Base-by-base conservation (phyloP, 306 rosid genomes). In the Trifolium dubium region DNA sequence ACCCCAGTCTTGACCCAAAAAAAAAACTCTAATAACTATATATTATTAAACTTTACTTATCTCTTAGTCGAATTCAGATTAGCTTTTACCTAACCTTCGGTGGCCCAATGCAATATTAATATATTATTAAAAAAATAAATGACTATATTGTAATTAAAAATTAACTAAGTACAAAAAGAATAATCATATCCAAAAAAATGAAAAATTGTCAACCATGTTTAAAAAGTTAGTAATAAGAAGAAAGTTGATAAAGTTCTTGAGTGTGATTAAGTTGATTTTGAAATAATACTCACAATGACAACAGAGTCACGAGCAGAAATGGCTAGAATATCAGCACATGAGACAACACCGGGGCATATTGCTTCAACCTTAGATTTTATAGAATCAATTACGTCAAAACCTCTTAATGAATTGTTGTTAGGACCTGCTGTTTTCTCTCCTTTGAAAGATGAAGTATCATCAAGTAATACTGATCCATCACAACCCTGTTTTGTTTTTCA, bases 301-400 rank as follows among this genome's bases (percentile, higher is more conserved):
- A 88, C 89, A 3, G 98, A 87, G 62, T 93, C 98, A 5, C 97
- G 98, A 81, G 98, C 81, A 64, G 97, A 83, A 71, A 92, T 86
- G 79, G 95, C 74, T 34, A 92, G 10, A 53, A 92, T 90, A 82
- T 92, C 98, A 77, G 96, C 95, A 72, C 98, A 92, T 0, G 96
- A 90, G 14, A 90, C 98, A 0, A 88, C 86, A 41, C 92, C 78
- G 0, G 91, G 96, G 28, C 98, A 92, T 14, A 5, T 12, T 41
- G 69, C 47, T 64, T 92, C 92, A 2, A 90, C 81, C 44, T 76
- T 31, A 2, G 87, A 75, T 71, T 92, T 92, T 0, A 92, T 87
- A 11, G 46, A 74, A 65, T 90, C 91, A 54, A 92, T 77, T 5
- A 89, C 89, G 5, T 86, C 80, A 39, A 73, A 92, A 8, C 92